Conservation (phyloP, 1,284 basidiomycete genomes). For the Phylloporus sp. region DNA sequence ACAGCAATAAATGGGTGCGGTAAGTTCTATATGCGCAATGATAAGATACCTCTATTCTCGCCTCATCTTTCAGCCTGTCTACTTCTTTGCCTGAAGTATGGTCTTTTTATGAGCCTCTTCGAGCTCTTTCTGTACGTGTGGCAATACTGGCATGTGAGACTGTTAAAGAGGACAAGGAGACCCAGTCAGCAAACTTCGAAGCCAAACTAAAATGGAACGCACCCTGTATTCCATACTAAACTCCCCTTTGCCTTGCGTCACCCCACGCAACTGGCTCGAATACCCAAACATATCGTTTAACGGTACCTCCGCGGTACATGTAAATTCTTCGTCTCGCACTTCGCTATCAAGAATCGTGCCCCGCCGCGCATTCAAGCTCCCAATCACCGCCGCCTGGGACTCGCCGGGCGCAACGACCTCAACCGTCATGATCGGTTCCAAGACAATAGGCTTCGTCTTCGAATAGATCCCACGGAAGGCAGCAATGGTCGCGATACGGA, state of each 20-base stretch:
- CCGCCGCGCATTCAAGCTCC: slow-evolving; percentile 90
- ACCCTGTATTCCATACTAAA: slow-evolving; percentile 98
- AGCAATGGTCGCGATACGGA: slow-evolving; percentile 88
- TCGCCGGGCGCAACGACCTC: slow-evolving; percentile 96
- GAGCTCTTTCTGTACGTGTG: slow-evolving; percentile 86
- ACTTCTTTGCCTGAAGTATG: slow-evolving; percentile 58
- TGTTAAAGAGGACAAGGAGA: slow-evolving; percentile 30
- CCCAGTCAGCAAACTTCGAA: background rate
- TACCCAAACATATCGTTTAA: slow-evolving; percentile 99
- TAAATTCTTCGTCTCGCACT: slow-evolving; percentile 97
- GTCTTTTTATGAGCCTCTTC: slow-evolving; percentile 58
- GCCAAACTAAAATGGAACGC: slow-evolving; percentile 20
- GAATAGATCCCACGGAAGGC: slow-evolving; percentile 94
- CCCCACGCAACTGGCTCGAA: slow-evolving; percentile 88
- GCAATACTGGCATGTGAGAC: slow-evolving; percentile 87
- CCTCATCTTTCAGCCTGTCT: slow-evolving; percentile 31
- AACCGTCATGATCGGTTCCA: slow-evolving; percentile 99
- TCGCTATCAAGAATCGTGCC: slow-evolving; percentile 98
- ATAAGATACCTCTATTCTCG: background rate
- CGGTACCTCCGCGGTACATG: slow-evolving; percentile 88
- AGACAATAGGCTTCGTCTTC: slow-evolving; percentile 78
- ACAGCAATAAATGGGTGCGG: no score
- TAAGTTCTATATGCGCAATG: no score
- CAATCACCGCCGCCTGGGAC: slow-evolving; percentile 97
- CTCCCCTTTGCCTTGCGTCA: slow-evolving; percentile 96